These are phyloP conservation scores for Biscogniauxia mediterranea DNA, from an alignment of 2,329 filamentous ascomycete genomes.

Conservation along the genomic window DNA sequence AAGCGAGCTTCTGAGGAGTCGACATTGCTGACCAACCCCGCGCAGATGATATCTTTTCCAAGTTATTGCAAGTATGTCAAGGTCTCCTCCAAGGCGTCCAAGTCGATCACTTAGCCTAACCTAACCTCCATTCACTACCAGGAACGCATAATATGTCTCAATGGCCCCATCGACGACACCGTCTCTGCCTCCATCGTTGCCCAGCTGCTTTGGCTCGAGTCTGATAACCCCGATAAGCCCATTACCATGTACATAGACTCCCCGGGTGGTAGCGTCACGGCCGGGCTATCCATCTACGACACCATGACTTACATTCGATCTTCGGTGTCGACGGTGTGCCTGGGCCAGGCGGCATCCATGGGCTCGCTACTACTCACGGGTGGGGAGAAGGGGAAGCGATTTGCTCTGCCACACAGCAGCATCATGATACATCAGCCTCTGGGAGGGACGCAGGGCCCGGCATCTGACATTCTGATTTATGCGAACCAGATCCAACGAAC, in stretches of 20 bases:
- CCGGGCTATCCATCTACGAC: slow-evolving; percentile 90
- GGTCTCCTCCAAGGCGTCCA: slow-evolving; percentile 12
- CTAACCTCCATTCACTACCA: slow-evolving; percentile 31
- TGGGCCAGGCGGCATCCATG: slow-evolving; percentile 95
- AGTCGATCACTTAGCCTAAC: slow-evolving; percentile 15
- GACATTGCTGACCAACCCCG: slow-evolving; percentile 24
- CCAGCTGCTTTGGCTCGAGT: slow-evolving; percentile 96
- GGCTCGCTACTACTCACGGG: slow-evolving; percentile 84
- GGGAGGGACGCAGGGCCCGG: slow-evolving; percentile 66
- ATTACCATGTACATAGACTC: slow-evolving; percentile 99
- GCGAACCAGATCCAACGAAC: slow-evolving; percentile 93
- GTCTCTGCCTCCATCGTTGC: slow-evolving; percentile 93
- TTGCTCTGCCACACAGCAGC: slow-evolving; percentile 85
- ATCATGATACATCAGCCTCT: slow-evolving; percentile 98
- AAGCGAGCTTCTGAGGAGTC: not conserved
- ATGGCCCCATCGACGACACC: slow-evolving; percentile 85
- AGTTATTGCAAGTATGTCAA: slow-evolving; percentile 64
- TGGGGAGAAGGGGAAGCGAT: slow-evolving; percentile 80
- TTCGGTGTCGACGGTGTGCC: slow-evolving; percentile 90
- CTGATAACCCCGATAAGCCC: slow-evolving; percentile 89
- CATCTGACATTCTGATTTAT: slow-evolving; percentile 89
- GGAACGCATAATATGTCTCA: slow-evolving; percentile 93
- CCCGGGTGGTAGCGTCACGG: slow-evolving; percentile 87
- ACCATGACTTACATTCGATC: slow-evolving; percentile 97
- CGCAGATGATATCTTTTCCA: slow-evolving; percentile 78